These are phyloP conservation scores for Penicillium expansum DNA, from an alignment of 2,329 filamentous ascomycete genomes.

Conservation along the genomic window DNA sequence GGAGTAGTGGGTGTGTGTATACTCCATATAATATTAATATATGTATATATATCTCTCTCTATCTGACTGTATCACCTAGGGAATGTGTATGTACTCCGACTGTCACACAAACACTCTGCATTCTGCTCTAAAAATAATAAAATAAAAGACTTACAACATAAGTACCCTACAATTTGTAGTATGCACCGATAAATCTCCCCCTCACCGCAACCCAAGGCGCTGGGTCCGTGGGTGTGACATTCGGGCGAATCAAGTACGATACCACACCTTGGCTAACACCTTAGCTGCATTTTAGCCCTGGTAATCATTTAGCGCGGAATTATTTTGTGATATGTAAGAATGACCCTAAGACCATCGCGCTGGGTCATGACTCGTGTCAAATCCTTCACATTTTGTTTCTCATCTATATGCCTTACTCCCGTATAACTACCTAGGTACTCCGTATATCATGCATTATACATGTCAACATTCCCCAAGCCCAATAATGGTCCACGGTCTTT, in stretches of 20 bases:
- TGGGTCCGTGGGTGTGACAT: not conserved
- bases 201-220: constrained; percentile 6
- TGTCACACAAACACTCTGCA: not conserved
- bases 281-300: not conserved
- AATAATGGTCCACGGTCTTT: not conserved
- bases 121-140: not conserved
- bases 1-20: not conserved
- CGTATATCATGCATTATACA: not conserved
- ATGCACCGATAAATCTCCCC: not conserved
- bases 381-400: not conserved
- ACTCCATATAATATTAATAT: no score
- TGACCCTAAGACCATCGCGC: not conserved
- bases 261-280: not conserved
- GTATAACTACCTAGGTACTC: no score
- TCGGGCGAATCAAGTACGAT: not conserved
- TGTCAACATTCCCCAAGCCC: not conserved
- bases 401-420: not conserved
- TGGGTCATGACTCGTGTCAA: not conserved
- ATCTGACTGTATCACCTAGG: no score
- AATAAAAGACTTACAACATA: no score
- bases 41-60: no score
- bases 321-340: not conserved
- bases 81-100: not conserved
- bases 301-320: not conserved
- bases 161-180: not conserved